A percentile compares a stretch with the other conserved stretches of the same genome.
These are phyloP conservation scores for Stachybotrys elegans DNA, from an alignment of 2,329 filamentous ascomycete genomes.

Conservation along the genomic window DNA sequence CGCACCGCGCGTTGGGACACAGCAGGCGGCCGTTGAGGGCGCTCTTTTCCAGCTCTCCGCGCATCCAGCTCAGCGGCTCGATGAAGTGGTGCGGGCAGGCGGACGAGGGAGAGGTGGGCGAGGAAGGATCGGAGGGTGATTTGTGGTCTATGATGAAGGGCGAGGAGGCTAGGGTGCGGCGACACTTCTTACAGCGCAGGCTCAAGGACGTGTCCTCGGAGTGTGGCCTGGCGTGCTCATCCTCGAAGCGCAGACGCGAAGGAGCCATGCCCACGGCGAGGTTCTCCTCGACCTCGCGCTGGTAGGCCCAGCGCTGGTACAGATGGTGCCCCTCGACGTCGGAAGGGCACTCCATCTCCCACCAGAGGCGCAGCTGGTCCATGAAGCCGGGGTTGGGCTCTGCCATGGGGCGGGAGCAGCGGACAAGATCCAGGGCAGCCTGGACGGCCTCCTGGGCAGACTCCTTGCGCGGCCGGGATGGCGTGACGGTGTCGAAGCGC, in stretches of 20 bases:
- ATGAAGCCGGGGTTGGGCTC: conserved; percentile 93
- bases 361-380: conserved; percentile 80
- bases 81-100: conserved; percentile 82
- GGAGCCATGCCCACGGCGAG: conserved; percentile 75
- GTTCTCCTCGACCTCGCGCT: conserved; percentile 48
- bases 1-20: conserved; percentile 76
- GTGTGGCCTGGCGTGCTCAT: conserved; percentile 51
- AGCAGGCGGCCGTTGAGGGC: conserved; percentile 77
- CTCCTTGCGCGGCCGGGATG: conserved; percentile 20
- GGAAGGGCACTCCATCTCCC: conserved; percentile 75
- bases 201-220: conserved; percentile 20
- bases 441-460: conserved; percentile 43
- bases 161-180: conserved; percentile 53
- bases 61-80: conserved; percentile 95
- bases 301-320: conserved; percentile 70
- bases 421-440: conserved; percentile 64
- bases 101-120: conserved; percentile 8
- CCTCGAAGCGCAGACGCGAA: conserved; percentile 76
- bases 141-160: conserved; percentile 64
- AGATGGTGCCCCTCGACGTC: conserved; percentile 60
- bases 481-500: conserved; percentile 33
- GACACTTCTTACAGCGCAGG: conserved; percentile 87
- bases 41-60: conserved; percentile 71
- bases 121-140: conserved; percentile 13
- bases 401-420: conserved; percentile 66